Conservation (phyloP, 495 filamentous ascomycete genomes). For the Cetradonia linearis region DNA sequence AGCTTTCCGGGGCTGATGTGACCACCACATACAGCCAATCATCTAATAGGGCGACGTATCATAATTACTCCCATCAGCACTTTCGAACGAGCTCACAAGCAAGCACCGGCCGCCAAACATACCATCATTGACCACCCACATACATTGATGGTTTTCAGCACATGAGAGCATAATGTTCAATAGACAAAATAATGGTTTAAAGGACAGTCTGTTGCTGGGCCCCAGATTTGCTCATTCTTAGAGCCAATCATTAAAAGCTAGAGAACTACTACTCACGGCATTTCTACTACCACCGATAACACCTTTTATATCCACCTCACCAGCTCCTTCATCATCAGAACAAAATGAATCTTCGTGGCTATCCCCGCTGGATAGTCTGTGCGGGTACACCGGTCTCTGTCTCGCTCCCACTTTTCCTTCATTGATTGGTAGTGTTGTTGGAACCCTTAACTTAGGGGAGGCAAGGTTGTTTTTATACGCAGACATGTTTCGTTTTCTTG, state of each 20-base stretch:
- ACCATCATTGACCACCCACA: no score
- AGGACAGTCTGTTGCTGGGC: neutral
- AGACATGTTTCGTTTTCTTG: neutral
- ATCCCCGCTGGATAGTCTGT: neutral
- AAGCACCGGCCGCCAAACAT: no score
- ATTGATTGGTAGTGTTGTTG: neutral
- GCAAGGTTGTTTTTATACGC: neutral
- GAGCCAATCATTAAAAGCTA: neutral
- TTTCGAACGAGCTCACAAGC: no score
- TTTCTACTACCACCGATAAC: neutral
- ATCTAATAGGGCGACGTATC: no score
- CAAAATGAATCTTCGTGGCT: neutral
- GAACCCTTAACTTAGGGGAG: no score
- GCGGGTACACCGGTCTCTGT: no score
- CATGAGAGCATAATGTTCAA: no score
- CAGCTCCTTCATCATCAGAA: neutral
- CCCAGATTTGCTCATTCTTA: neutral
- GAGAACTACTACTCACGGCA: neutral
- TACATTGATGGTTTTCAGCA: no score
- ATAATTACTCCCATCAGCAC: no score
- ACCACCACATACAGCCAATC: neutral
- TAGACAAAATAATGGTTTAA: no score
- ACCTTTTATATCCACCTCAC: neutral
- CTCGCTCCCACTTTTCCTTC: neutral
- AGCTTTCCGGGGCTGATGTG: neutral